phyloP scores from a whole-genome alignment of 805 yeast species.

The Maudiozyma pseudohumilis region DNA sequence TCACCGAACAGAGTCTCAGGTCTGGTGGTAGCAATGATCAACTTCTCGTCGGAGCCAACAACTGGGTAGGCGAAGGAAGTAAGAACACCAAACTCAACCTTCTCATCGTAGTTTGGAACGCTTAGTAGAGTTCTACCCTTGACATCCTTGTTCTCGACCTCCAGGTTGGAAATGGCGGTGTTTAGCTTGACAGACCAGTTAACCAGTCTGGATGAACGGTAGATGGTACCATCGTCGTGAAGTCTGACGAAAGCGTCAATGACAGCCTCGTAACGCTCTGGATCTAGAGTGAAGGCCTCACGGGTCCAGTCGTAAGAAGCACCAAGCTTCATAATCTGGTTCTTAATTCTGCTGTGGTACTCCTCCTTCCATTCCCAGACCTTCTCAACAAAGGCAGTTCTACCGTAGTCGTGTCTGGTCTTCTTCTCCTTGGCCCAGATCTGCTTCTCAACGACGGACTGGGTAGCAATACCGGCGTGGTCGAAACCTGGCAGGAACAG shows the following conservation, averaged over 20 bases:
- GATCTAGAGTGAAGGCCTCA: slow-evolving; percentile 89
- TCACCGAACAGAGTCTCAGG: slow-evolving; percentile 98
- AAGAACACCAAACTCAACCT: slow-evolving; percentile 91
- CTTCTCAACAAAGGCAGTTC: slow-evolving; percentile 76
- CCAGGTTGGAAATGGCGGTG: slow-evolving; percentile 93
- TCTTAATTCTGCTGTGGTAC: slow-evolving; percentile 76
- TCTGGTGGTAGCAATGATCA: slow-evolving; percentile 95
- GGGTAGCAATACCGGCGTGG: slow-evolving; percentile 99
- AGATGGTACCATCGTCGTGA: slow-evolving; percentile 91
- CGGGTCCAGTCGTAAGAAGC: slow-evolving; percentile 95
- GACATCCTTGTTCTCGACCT: slow-evolving; percentile 86
- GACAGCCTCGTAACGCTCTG: slow-evolving; percentile 68
- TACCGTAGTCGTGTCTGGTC: slow-evolving; percentile 91
- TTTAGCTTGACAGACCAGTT: slow-evolving; percentile 94
- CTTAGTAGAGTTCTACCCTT: slow-evolving; percentile 70
- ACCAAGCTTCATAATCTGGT: slow-evolving; percentile 79
- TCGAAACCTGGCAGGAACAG: slow-evolving; percentile 93
- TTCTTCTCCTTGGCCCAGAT: slow-evolving; percentile 78
- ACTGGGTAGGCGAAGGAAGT: slow-evolving; percentile 93
- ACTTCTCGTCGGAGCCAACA: slow-evolving; percentile 72
- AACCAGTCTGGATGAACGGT: slow-evolving; percentile 85
- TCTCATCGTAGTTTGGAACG: slow-evolving; percentile 85
- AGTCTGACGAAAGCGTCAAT: slow-evolving; percentile 82
- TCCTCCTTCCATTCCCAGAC: slow-evolving; percentile 99
- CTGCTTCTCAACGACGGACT: slow-evolving; percentile 94